A percentile compares a stretch with the other conserved stretches of the same genome.
Conservation (phyloP, 306 rosid genomes). For the Dalbergia cochinchinensis region DNA sequence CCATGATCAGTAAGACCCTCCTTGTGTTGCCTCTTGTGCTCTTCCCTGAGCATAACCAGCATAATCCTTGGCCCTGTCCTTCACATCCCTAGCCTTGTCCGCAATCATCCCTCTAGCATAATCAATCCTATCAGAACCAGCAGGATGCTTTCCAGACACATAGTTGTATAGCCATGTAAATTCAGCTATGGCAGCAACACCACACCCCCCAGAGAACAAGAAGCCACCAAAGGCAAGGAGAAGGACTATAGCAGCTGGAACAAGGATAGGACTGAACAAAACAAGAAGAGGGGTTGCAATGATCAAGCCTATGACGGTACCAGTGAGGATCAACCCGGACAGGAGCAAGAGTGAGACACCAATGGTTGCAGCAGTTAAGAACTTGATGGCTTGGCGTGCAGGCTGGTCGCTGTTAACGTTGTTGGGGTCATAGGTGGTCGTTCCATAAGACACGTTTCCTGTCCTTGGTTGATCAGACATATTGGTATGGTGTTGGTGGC, state of each 20-base stretch:
- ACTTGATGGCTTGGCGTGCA: constrained; percentile 57
- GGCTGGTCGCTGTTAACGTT: neutral
- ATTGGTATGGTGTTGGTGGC: neutral
- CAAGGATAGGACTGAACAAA: constrained; percentile 66
- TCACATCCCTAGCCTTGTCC: constrained; percentile 59
- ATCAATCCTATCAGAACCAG: constrained; percentile 54
- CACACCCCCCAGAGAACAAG: constrained; percentile 61
- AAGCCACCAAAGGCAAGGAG: constrained; percentile 56
- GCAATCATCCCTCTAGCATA: constrained; percentile 53
- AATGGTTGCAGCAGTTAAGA: constrained; percentile 61
- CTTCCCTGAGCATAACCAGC: constrained; percentile 45
- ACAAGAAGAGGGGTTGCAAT: constrained; percentile 65
- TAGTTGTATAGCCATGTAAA: constrained; percentile 66
- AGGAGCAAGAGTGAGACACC: constrained; percentile 62
- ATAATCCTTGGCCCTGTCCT: constrained; percentile 56
- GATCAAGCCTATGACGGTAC: constrained; percentile 62
- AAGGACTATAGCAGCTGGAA: constrained; percentile 55
- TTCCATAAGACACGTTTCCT: neutral
- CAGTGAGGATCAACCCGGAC: constrained; percentile 61
- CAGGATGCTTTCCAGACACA: constrained; percentile 50
- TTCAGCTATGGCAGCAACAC: constrained; percentile 60
- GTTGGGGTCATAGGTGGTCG: constrained; percentile 21
- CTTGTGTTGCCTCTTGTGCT: constrained; percentile 50
- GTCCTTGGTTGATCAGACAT: constrained; percentile 45
- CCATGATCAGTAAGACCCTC: constrained; percentile 37